phyloP scores from a whole-genome alignment of 1,139 yeast genomes.

The Geotrichum histeridarum region DNA sequence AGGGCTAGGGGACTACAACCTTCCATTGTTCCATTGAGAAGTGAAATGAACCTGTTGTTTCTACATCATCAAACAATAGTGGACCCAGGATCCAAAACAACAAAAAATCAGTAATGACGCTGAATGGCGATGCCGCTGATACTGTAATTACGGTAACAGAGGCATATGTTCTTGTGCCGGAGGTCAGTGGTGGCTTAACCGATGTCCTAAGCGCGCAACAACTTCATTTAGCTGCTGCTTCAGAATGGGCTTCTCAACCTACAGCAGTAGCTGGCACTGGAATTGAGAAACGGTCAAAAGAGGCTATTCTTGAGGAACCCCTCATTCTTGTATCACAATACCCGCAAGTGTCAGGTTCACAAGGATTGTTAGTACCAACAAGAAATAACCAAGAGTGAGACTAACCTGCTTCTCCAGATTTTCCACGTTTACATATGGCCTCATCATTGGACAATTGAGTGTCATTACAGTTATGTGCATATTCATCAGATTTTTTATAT shows the following conservation, averaged over 20 bases:
- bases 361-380: constrained; percentile 7
- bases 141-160: constrained; percentile 9
- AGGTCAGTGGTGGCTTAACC: not conserved
- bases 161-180: constrained; percentile 10
- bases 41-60: too few relatives aligned
- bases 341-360: not conserved
- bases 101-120: not conserved
- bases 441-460: constrained; percentile 66
- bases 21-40: too few relatives aligned
- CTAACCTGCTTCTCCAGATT: constrained; percentile 10
- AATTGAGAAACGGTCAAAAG: too few relatives aligned
- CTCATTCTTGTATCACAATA: not conserved
- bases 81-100: too few relatives aligned
- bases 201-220: not conserved
- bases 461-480: constrained; percentile 69
- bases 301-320: too few relatives aligned
- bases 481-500: constrained; percentile 81
- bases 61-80: too few relatives aligned
- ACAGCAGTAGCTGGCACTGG: not conserved
- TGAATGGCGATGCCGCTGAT: not conserved
- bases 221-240: constrained; percentile 2
- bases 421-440: constrained; percentile 36
- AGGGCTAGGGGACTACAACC: constrained; percentile 1
- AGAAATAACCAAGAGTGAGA: not conserved
- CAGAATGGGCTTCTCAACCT: not conserved